Evolutionary conservation across 140 eudicot genomes (phyloP), one percentile per base, ranked within the genome.

Genomic region (Stevia rebaudiana): DNA sequence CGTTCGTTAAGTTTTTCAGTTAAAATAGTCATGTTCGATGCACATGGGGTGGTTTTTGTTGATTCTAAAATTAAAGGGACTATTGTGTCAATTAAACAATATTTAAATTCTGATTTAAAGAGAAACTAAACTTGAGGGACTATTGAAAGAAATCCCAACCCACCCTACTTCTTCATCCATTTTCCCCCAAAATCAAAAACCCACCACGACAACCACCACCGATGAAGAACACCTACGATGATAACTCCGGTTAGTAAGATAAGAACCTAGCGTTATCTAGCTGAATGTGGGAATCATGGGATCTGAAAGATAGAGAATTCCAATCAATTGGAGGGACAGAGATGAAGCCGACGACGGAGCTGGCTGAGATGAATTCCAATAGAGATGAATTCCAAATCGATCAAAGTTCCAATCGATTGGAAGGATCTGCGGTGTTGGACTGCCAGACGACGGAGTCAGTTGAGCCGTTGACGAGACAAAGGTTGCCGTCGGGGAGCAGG

Each of bases 381-480:
- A 35, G 95, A 77, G 1, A 96, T n/a, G 98, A 36, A 85, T 68
- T 40, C 81, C 95, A 43, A 92, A 92, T 12, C n/a, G n/a, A n/a
- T n/a, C n/a, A n/a, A 78, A 55, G 8, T 76, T 36, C 98, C 98
- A 92, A 1, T 81, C 56, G 8, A 1, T 81, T 52, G 8, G 71
- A 25, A 37, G 0, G 81, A 6, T 52, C 31, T 11, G 89, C 61
- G 36, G 96, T 85, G 58, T 48, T 55, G 12, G 96, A 81, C 50
- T 80, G 72, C 98, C 98, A 92, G 35, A 92, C 80, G 21, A 79
- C 52, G 43, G 70, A 5, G 37, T 23, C 33, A 50, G 88, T 15
- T 31, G 86, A 44, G 23, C 87, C 89, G 75, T 83, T 74, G 52
- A 78, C 74, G 15, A 91, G 83, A n/a, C 61, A 78, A 61, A 91